Conservation (phyloP, 305 asterid species). For the Fraxinus ornus region DNA sequence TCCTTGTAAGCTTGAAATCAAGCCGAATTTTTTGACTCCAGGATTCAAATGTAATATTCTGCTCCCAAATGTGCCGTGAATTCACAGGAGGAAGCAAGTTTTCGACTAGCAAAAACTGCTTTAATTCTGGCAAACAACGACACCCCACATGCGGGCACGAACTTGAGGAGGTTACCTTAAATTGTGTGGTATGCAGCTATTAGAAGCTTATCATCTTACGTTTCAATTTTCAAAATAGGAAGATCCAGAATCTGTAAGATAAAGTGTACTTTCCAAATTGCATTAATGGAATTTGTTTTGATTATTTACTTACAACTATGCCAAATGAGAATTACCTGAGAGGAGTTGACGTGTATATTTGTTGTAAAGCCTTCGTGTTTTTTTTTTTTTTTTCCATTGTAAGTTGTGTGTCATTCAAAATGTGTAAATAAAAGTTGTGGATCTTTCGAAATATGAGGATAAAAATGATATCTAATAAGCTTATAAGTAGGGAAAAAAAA, state of each 20-base stretch:
- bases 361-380: too few species aligned
- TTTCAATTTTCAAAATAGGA: neutral
- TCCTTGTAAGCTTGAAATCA: neutral
- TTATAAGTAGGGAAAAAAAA: too few species aligned
- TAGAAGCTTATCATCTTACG: neutral
- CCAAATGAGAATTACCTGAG: neutral
- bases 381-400: too few species aligned
- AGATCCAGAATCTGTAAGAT: neutral
- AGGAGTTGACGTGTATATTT: neutral
- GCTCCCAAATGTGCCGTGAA: neutral
- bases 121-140: neutral
- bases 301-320: too few species aligned
- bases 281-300: neutral
- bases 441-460: too few species aligned
- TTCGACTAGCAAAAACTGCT: neutral
- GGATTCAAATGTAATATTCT: neutral
- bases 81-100: neutral
- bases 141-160: neutral
- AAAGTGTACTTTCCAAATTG: neutral
- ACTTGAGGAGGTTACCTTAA: neutral
- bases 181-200: neutral
- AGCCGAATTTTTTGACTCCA: neutral
- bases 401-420: too few species aligned
- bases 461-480: too few species aligned
- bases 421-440: too few species aligned